Evolutionary conservation across 805 yeast species (phyloP).

Genomic region (Wickerhamia fluorescens): DNA sequence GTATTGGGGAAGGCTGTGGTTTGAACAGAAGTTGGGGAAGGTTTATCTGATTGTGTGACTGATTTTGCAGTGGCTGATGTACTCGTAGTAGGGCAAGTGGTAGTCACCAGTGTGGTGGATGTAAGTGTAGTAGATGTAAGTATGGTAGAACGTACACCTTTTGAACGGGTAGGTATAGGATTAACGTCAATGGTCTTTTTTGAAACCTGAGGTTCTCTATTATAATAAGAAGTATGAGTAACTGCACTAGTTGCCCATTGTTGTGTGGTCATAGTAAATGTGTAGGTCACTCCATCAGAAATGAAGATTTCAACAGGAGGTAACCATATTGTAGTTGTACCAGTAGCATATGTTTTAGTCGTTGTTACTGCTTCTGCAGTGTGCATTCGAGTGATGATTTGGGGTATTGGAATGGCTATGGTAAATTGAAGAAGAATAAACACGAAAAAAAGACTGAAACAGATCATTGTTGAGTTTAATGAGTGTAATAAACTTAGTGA

Average conservation of each 20-base stretch:
- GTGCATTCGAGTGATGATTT: constrained; percentile 44
- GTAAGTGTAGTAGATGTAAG: too few species aligned
- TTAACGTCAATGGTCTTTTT: too few species aligned
- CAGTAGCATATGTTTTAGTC: constrained; percentile 34
- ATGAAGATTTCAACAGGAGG: constrained; percentile 49
- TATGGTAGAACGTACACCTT: too few species aligned
- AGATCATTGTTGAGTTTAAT: constrained; percentile 1
- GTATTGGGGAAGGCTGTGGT: too few species aligned
- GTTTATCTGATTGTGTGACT: too few species aligned
- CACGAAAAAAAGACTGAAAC: constrained; percentile 5
- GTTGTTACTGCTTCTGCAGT: constrained; percentile 51
- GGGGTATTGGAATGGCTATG: constrained; percentile 31
- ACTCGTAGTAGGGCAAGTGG: too few species aligned
- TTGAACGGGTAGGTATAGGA: too few species aligned
- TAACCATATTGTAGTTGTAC: constrained; percentile 41
- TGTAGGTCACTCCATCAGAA: constrained; percentile 45
- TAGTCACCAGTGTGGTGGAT: too few species aligned
- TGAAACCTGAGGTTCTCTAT: too few species aligned
- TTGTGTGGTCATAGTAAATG: constrained; percentile 33
- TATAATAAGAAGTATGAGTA: constrained; percentile 25
- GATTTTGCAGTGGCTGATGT: too few species aligned
- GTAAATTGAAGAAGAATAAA: constrained; percentile 14
- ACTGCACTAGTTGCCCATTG: constrained; percentile 27
- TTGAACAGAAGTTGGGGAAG: too few species aligned
- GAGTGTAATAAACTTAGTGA: constrained; percentile 1